Base-by-base conservation (phyloP, 2,329 filamentous ascomycete species). In the Dothidotthia symphoricarpi region DNA sequence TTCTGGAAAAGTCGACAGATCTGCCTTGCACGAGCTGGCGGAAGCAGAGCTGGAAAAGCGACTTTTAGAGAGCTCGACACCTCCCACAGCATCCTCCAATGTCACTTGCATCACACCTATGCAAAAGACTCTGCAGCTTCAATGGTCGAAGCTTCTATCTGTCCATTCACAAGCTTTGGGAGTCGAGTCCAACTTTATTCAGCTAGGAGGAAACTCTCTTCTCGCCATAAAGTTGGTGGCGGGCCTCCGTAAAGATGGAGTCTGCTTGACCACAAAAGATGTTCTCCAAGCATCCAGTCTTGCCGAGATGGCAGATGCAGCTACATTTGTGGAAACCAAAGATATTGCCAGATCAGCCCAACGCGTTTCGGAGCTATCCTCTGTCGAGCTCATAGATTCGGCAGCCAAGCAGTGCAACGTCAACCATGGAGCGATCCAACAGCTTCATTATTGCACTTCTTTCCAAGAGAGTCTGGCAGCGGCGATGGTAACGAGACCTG, bases 401-500 rank as follows among this genome's bases (percentile, higher is more conserved):
- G 28, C 28, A 30, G 28, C 28, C 28, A 30, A 30, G 14, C 10
- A 10, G 10, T 30, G 28, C 14, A 30, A 30, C 28, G 14, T 30
- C 14, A 16, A 30, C 5, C 10, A 5, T 15, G 38, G 19, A 2
- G 30, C 15, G 17, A 51, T 67, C 22, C 24, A 41, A 25, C 27
- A 41, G n/a, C 28, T 44, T 14, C 36, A 41, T 33, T 28, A 31
- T 27, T 44, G 41, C 31, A 36, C 41, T 14, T 19, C 31, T 36
- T 32, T 44, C 5, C 41, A 44, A 28, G 36, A 31, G 34, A 32
- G 41, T 6, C 36, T 44, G 14, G 28, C 36, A 31, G 43, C 43
- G 13, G 19, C n/a, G 19, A 8, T 27, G 14, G n/a, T 13, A 9
- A 25, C n/a, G 3, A 12, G 11, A 51, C 66, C 73, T 19, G 75